Evolutionary conservation across 768 basidiomycete species (phyloP).

Genomic region (Suillus discolor): DNA sequence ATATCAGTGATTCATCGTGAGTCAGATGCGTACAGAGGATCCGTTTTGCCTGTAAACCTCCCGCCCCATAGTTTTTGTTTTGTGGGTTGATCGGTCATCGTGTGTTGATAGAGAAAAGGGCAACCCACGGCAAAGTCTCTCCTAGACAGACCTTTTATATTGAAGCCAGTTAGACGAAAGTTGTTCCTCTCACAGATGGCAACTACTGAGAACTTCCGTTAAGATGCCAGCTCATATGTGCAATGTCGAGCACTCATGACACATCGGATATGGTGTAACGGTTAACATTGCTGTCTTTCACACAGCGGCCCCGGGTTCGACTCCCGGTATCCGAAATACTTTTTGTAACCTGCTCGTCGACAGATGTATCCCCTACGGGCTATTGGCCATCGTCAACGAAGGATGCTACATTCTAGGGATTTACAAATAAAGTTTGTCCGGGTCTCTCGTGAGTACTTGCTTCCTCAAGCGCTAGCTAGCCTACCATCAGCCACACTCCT

Average conservation of each 20-base stretch:
- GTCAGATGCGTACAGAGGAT: constrained; percentile 43
- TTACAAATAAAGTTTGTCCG: no score
- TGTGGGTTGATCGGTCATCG: constrained; percentile 44
- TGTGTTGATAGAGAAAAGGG: constrained; percentile 2
- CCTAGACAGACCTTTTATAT: neutral
- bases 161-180: neutral
- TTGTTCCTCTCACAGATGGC: neutral
- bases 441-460: no score
- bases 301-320: constrained; percentile 24
- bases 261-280: constrained; percentile 22
- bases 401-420: no score
- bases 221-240: neutral
- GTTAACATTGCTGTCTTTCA: constrained; percentile 25
- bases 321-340: constrained; percentile 21
- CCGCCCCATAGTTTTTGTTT: constrained; percentile 89
- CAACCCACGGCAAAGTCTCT: neutral
- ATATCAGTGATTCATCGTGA: constrained; percentile 1
- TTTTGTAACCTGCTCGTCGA: neutral
- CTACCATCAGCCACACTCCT: no score
- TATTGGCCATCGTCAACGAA: no score
- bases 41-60: constrained; percentile 85
- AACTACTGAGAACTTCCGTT: neutral
- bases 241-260: neutral
- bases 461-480: no score
- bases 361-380: no score